Evolutionary conservation across 371 early-diverging fungal species (phyloP).

Genomic region (Coemansia linderi): DNA sequence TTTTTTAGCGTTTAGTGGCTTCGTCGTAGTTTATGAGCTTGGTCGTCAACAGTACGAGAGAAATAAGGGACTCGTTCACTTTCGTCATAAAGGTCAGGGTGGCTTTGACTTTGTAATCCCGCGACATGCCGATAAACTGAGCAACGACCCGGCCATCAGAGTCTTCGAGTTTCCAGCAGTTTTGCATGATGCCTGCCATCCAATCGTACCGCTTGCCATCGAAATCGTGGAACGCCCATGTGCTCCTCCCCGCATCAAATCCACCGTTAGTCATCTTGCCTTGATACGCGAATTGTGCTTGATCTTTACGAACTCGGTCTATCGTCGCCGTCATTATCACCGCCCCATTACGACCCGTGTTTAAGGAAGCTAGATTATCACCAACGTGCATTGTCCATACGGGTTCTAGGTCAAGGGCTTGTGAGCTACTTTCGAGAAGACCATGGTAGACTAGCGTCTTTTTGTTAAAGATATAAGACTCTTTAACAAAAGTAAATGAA

Average conservation of each 20-base stretch:
- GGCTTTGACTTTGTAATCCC: conserved; percentile 38
- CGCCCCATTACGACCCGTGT: conserved; percentile 14
- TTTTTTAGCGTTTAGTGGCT: neutral
- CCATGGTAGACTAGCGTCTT: conserved; percentile 36
- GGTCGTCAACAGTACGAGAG: conserved; percentile 31
- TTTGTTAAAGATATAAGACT: conserved; percentile 38
- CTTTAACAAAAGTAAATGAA: conserved; percentile 45
- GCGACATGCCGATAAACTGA: conserved; percentile 44
- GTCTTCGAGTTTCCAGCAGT: conserved; percentile 50
- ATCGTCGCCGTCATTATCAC: conserved; percentile 20
- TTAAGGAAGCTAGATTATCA: conserved; percentile 20
- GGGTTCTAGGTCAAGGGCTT: conserved; percentile 29
- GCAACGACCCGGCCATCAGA: conserved; percentile 24
- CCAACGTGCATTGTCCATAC: conserved; percentile 29
- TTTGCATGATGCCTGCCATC: conserved; percentile 47
- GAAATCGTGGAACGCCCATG: conserved; percentile 43
- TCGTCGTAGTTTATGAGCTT: conserved; percentile 29
- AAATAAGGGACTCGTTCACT: conserved; percentile 37
- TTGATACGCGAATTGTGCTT: conserved; percentile 36
- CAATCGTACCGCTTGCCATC: conserved; percentile 44
- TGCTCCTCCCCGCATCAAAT: conserved; percentile 21
- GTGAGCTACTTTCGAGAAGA: conserved; percentile 22
- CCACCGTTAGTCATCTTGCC: conserved; percentile 37
- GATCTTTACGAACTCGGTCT: conserved; percentile 24
- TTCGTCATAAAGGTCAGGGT: conserved; percentile 27